phyloP scores from a whole-genome alignment of 2,329 filamentous ascomycete genomes.

The Colletotrichum sp. region DNA sequence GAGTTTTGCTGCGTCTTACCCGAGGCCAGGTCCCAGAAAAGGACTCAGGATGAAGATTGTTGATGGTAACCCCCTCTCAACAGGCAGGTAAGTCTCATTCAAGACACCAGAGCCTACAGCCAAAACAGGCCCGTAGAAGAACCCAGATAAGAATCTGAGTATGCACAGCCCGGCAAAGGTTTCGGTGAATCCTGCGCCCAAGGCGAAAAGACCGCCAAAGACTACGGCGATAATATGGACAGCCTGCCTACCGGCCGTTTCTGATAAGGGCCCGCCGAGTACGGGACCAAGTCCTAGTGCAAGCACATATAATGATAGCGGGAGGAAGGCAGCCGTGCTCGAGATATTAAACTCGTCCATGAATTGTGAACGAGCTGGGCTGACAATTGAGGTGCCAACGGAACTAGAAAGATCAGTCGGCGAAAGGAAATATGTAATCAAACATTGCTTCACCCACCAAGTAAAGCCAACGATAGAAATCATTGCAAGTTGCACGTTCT shows the following conservation, averaged over 20 bases:
- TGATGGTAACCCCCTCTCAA: slow-evolving; percentile 45
- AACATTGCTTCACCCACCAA: slow-evolving; percentile 35
- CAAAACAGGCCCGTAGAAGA: slow-evolving; percentile 53
- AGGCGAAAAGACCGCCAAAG: slow-evolving; percentile 57
- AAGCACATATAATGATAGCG: slow-evolving; percentile 64
- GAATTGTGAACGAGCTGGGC: slow-evolving; percentile 49
- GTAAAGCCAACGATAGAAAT: slow-evolving; percentile 44
- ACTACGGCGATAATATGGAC: slow-evolving; percentile 54
- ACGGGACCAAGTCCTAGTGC: slow-evolving; percentile 66
- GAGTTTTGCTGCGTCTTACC: slow-evolving; percentile 37
- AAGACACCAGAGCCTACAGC: slow-evolving; percentile 55
- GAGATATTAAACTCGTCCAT: slow-evolving; percentile 58
- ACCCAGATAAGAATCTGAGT: slow-evolving; percentile 61
- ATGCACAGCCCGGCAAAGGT: slow-evolving; percentile 57
- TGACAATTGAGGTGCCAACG: slow-evolving; percentile 60
- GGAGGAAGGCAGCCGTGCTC: slow-evolving; percentile 60
- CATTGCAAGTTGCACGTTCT: slow-evolving; percentile 42
- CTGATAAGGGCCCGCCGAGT: slow-evolving; percentile 62
- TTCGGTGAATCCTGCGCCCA: slow-evolving; percentile 58
- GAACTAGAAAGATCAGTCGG: slow-evolving; percentile 40
- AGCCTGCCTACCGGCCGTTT: slow-evolving; percentile 58
- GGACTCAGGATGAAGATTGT: slow-evolving; percentile 54
- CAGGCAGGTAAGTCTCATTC: slow-evolving; percentile 50
- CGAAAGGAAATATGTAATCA: neutral
- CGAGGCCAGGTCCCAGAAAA: slow-evolving; percentile 57